phyloP scores from a whole-genome alignment of 257 asterid species.

The Anisodus acutangulus region DNA sequence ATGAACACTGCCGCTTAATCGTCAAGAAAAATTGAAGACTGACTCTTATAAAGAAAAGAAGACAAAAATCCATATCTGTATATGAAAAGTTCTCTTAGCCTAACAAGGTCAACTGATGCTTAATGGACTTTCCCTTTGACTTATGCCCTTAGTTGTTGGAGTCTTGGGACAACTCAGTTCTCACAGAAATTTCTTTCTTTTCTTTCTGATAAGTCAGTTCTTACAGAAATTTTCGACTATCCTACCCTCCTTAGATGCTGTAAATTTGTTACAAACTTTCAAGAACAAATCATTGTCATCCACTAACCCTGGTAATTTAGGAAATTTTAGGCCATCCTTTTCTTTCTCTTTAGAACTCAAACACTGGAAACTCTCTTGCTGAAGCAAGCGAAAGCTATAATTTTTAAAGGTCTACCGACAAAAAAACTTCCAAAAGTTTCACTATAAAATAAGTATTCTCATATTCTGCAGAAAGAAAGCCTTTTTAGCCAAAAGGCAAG shows the following conservation, averaged over 20 bases:
- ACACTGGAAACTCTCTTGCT: background rate
- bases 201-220: background rate
- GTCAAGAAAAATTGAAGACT: background rate
- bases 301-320: background rate
- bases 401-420: background rate
- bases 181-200: background rate
- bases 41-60: background rate
- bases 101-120: background rate
- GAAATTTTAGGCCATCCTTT: background rate
- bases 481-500: constrained; percentile 21
- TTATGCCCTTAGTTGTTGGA: background rate
- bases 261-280: background rate
- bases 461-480: background rate
- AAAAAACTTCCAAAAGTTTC: background rate
- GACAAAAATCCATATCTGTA: background rate
- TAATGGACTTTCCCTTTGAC: background rate
- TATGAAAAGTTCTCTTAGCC: background rate
- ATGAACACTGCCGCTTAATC: background rate
- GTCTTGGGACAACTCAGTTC: background rate
- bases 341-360: background rate
- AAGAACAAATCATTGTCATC: background rate
- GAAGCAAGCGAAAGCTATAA: background rate
- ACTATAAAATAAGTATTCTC: background rate
- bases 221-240: background rate
- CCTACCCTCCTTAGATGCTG: background rate